Base-by-base conservation (phyloP, 257 asterid genomes). In the Nicotiana tabacum region DNA sequence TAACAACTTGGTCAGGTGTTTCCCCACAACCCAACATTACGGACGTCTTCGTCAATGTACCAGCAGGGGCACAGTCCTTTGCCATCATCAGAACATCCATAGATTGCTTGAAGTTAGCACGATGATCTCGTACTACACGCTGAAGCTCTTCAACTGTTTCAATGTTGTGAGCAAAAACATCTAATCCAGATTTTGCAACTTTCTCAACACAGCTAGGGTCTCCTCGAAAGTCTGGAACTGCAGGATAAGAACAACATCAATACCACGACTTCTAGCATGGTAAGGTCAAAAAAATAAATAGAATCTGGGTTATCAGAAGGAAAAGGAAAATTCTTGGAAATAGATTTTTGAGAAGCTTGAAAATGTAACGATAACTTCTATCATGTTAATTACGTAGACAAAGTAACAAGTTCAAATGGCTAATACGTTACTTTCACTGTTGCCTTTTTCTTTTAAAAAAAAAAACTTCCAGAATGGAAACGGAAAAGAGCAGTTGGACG, bases 101-200 rank as follows among this genome's bases (percentile, higher is more conserved):
- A 53, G 99, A 96, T 83, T 96, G 99, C 93, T 91, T 86, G 82
- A 96, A 96, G 89, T 94, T 96, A 80, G 99, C 98, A 87, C 99
- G 99, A 79, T 80, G 98, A 88, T 96, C 99, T 21, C 99, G 96
- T 77, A 96, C 99, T 21, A 60, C 86, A 64, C 92, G 82, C 91
- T 96, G 99, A 76, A 94, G 98, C 91, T 96, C 99, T 89, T 96
- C 99, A 4, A 96, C 99, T 0, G 99, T 96, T 92, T 96, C 99
- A 57, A 96, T 94, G 85, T 96, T 96, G 86, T 96, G 99, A 5
- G 99, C 98, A 83, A 96, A 89, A 51, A 96, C 99, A 89, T 96
- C 99, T 62, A 94, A 89, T 78, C 98, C 98, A 58, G 98, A 96
- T 89, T 89, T 94, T 80, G 99, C 94, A 85, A 96, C 98, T 90